A percentile compares a stretch with the other conserved stretches of the same genome.
Evolutionary conservation across 495 filamentous ascomycete species (phyloP).

Genomic region (Podospora comata): DNA sequence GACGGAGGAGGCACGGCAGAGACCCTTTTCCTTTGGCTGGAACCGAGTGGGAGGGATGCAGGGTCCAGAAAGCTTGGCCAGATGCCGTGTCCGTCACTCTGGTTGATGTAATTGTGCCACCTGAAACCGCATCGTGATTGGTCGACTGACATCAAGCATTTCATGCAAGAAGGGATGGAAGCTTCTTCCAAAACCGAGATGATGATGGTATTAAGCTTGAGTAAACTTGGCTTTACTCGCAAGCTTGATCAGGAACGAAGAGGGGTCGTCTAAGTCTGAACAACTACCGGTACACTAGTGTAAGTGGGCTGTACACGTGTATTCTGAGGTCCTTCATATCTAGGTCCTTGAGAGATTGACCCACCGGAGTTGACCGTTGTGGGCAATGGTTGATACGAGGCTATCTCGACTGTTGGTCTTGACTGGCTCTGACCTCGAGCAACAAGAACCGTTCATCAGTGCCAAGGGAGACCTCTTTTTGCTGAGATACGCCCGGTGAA

Average conservation of each 20-base stretch:
- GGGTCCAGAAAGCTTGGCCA: conserved; percentile 11
- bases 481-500: not conserved
- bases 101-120: conserved; percentile 14
- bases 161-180: not conserved
- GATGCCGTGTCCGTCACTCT: not conserved
- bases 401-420: not conserved
- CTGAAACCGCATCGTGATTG: not conserved
- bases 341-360: not conserved
- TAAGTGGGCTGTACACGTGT: not conserved
- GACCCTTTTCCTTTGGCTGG: conserved; percentile 10
- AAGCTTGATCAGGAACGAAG: not conserved
- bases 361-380: not conserved
- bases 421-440: no score
- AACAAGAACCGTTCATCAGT: not conserved
- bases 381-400: not conserved
- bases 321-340: not conserved
- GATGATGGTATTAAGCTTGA: not conserved
- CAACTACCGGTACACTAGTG: not conserved
- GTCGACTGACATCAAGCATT: not conserved
- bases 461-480: not conserved
- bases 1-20: conserved; percentile 17
- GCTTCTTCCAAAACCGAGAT: not conserved
- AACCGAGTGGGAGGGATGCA: conserved; percentile 3
- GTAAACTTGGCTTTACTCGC: not conserved
- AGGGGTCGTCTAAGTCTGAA: not conserved